Conservation (phyloP, 306 rosid genomes). For the Vigna angularis region DNA sequence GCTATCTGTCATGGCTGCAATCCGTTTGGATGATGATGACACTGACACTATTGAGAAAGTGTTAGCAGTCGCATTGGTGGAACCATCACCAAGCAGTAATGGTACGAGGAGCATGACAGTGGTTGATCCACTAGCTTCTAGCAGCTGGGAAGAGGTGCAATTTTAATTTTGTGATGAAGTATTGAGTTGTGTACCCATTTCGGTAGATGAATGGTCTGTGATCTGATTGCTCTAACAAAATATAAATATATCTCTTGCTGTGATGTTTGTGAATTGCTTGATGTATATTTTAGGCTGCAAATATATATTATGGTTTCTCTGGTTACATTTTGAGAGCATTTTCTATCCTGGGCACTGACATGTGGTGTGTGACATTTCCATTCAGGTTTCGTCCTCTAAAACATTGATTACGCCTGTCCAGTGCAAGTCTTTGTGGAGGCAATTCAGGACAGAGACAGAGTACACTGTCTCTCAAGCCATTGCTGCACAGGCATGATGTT, state of each 20-base stretch:
- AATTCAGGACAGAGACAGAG: constrained; percentile 91
- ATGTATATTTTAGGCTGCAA: constrained; percentile 35
- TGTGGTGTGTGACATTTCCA: constrained; percentile 24
- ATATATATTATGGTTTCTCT: constrained; percentile 25
- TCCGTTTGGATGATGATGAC: constrained; percentile 78
- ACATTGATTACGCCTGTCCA: constrained; percentile 96
- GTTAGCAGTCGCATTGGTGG: constrained; percentile 69
- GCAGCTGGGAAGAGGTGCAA: constrained; percentile 86
- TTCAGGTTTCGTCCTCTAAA: constrained; percentile 75
- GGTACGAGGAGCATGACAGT: constrained; percentile 57
- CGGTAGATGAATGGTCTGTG: constrained; percentile 17
- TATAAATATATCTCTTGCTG: constrained; percentile 2
- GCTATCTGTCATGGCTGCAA: constrained; percentile 88
- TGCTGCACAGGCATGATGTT: constrained; percentile 81
- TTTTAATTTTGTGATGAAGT: constrained; percentile 38
- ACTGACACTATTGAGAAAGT: constrained; percentile 71
- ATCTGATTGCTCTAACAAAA: constrained; percentile 23
- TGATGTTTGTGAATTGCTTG: constrained; percentile 15
- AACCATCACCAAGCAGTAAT: constrained; percentile 58
- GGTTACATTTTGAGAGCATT: constrained; percentile 32
- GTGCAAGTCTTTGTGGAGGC: constrained; percentile 97
- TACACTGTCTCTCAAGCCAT: constrained; percentile 97
- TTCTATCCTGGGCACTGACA: constrained; percentile 35
- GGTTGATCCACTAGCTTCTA: constrained; percentile 87
- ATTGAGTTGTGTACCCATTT: constrained; percentile 6